These are phyloP conservation scores for Naganishia liquefaciens DNA, from an alignment of 1,284 basidiomycete species.

Conservation along the genomic window DNA sequence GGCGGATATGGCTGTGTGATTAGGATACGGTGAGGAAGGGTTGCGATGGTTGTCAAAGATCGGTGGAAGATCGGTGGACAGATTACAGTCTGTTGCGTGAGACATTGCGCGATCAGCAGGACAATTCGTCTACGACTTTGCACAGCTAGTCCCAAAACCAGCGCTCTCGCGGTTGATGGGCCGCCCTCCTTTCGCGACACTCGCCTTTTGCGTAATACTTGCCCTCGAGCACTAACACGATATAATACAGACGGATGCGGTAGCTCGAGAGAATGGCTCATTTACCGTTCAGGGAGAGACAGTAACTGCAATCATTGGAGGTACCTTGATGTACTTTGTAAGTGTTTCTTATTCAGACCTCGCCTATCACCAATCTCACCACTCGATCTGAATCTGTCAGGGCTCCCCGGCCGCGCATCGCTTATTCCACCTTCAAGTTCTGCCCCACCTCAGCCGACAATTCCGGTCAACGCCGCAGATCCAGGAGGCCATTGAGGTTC, in stretches of 20 bases:
- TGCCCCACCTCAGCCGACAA: constrained; percentile 45
- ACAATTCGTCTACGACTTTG: no score
- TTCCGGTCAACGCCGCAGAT: constrained; percentile 42
- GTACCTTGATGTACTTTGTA: constrained; percentile 45
- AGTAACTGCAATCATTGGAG: constrained; percentile 50
- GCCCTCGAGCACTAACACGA: constrained; percentile 27
- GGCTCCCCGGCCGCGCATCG: constrained; percentile 52
- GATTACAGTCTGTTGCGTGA: no score
- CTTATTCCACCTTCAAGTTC: constrained; percentile 48
- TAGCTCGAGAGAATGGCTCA: constrained; percentile 21
- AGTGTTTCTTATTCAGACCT: background rate
- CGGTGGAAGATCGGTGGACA: no score
- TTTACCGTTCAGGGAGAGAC: constrained; percentile 46
- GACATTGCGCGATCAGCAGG: no score
- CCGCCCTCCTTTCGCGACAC: no score
- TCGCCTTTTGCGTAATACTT: no score
- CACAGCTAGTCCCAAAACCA: no score
- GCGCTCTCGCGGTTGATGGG: no score
- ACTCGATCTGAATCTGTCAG: constrained; percentile 3
- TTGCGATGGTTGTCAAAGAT: no score
- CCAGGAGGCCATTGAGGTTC: constrained; percentile 23
- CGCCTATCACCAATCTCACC: background rate
- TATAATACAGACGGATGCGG: constrained; percentile 37
- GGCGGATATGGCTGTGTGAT: no score
- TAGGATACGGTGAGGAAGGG: no score